Base-by-base conservation (phyloP, 306 rosid species). In the Geum urbanum region DNA sequence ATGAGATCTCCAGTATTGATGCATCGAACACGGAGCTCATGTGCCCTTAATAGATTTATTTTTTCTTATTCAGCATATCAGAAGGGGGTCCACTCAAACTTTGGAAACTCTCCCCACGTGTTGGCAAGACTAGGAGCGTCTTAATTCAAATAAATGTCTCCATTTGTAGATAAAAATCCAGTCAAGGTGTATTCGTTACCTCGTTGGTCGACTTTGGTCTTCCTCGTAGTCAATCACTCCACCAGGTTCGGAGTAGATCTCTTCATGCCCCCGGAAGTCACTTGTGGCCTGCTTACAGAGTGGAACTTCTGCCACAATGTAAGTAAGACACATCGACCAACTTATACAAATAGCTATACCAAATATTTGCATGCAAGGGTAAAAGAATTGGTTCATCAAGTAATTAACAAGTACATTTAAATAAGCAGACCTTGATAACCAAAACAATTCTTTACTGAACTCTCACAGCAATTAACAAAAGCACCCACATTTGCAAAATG, bases 271-370 rank as follows among this genome's bases (percentile, higher is more conserved):
- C 88, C 97, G 83, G 92, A 81, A 86, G 89, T 89, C 95, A 85
- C 83, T 52, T 96, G 83, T 88, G 83, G 87, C 99, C 99, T 95
- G 98, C 97, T 90, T 76, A 90, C 86, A 90, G 96, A 71, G 83
- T 85, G 94, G 86, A 91, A 84, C 99, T 95, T 95, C 99, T 95
- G 99, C 96, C 99, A 95, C 96, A 85, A 80, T 51, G 97, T 95
- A 94, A 92, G 97, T 92, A 94, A 91, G 97, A 89, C 92, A 76
- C 85, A 80, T 95, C 96, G 96, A 91, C 99, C 84, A 88, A 84
- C 73, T 86, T 82, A 84, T 81, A 80, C 86, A 89, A 81, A 75
- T 66, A 72, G 67, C 72, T 46, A 32, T 68, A 73, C 22, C 66
- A 46, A 76, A 71, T 54, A 74, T 69, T 18, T 15, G 18, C 15